Conservation (phyloP, 129 eudicot species). For the Mikania micrantha region DNA sequence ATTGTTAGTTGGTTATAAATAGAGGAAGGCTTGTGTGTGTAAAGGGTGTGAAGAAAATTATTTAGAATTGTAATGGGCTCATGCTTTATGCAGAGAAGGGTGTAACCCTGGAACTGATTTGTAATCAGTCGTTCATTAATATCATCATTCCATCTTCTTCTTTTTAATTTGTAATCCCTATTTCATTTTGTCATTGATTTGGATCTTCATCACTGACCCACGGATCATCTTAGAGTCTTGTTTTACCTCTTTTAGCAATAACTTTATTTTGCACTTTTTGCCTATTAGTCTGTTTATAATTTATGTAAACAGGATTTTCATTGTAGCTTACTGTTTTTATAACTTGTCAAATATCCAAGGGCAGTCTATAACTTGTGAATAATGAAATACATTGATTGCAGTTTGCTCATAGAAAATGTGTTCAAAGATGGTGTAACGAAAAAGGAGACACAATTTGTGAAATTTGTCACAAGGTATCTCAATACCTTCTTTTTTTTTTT, state of each 20-base stretch:
- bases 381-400: slow-evolving; percentile 14
- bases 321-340: neutral
- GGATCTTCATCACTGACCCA: too few relatives aligned
- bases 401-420: slow-evolving; percentile 92
- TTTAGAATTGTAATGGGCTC: too few relatives aligned
- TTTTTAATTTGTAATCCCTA: too few relatives aligned
- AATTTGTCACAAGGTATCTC: slow-evolving; percentile 66
- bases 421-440: slow-evolving; percentile 86
- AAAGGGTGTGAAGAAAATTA: too few relatives aligned
- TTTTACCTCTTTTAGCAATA: neutral
- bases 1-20: too few relatives aligned
- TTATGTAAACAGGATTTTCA: neutral
- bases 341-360: neutral
- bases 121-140: too few relatives aligned
- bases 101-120: too few relatives aligned
- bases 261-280: neutral
- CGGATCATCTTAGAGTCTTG: neutral
- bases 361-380: neutral
- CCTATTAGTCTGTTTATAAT: neutral
- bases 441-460: slow-evolving; percentile 84
- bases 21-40: too few relatives aligned
- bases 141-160: too few relatives aligned
- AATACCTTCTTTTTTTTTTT: neutral
- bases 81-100: too few relatives aligned
- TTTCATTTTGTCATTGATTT: too few relatives aligned